phyloP scores from a whole-genome alignment of 1,284 basidiomycete genomes.

The Albatrellus sp. region DNA sequence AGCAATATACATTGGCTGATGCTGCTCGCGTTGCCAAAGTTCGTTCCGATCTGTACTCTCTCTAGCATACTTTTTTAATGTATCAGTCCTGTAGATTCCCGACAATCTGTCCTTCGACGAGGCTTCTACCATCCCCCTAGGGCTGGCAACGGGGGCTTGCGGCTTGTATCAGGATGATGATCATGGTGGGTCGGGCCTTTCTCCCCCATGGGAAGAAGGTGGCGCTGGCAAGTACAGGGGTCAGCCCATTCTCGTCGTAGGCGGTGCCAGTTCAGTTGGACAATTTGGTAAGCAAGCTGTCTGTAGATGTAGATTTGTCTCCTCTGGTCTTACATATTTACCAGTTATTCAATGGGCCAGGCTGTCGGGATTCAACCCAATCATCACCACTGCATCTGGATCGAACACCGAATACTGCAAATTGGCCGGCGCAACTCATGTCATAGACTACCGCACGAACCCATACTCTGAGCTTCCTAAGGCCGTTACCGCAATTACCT shows the following conservation, averaged over 20 bases:
- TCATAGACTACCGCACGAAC: conserved; percentile 19
- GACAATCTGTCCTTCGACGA: conserved; percentile 7
- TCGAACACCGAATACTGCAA: conserved; percentile 20
- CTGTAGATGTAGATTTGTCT: no score
- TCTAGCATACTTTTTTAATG: background rate
- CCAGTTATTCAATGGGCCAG: conserved; percentile 22
- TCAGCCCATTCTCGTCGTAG: conserved; percentile 17
- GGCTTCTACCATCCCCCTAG: conserved; percentile 8
- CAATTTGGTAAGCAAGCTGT: conserved; percentile 15
- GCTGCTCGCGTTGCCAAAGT: conserved; percentile 7
- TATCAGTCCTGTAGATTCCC: conserved; percentile 4
- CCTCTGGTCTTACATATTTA: no score
- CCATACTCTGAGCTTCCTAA: conserved; percentile 8
- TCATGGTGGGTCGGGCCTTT: conserved; percentile 1
- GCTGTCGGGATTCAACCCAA: conserved; percentile 21
- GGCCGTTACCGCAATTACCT: conserved; percentile 8
- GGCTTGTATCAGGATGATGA: conserved; percentile 4
- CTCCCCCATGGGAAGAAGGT: conserved; percentile 8
- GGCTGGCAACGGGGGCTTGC: conserved; percentile 6
- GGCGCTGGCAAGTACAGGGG: conserved; percentile 15
- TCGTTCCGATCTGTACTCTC: background rate
- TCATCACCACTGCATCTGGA: conserved; percentile 23
- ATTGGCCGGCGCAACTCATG: conserved; percentile 23
- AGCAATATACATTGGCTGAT: conserved; percentile 7
- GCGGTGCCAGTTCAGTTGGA: conserved; percentile 20